Base-by-base conservation (phyloP, 164 flowering plant species). In the Dillenia turbinata region DNA sequence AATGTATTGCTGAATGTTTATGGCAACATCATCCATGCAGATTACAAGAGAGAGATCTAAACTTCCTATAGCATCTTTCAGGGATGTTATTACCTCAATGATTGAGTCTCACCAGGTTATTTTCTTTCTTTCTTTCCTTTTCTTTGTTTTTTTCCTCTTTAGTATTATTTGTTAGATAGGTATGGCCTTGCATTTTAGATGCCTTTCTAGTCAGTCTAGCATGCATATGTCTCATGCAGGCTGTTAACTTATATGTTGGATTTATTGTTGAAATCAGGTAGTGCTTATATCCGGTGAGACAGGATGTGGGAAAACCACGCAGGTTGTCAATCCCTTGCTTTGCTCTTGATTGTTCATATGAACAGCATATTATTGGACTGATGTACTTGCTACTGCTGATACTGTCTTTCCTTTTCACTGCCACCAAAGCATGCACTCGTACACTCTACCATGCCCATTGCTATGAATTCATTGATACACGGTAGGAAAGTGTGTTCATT, bases 251-350 rank as follows among this genome's bases (percentile, higher is more conserved):
- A 2, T 17, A 51, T 22, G 22, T 57, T 49, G 12, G n/a, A 11
- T 47, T 45, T 26, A 24, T 57, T 3, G 68, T 63, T n/a, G 10
- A 33, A 66, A 54, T 57, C 87, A 95, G 99, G 96, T 95, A 9
- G 91, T 90, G 67, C 89, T 95, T 49, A 80, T 95, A 70, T 84
- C 86, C 75, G 99, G 99, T 73, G 99, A 86, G 85, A 95, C 99
- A 68, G 99, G 99, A 9, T 95, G 99, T 59, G 99, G 99, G 69
- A 95, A 95, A 76, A 95, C 97, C 22, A 95, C 99, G 48, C 99
- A 92, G 97, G 99, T 95, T 66, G 51, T 44, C 16, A 44, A 64
- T 61, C 69, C 57, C 79, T 66, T 68, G 54, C 62, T 65, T 61
- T 75, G 43, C 65, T 33, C 40, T 33, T 33, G 40, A 33, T 33